Evolutionary conservation across 2,329 filamentous ascomycete genomes (phyloP).

Genomic region (Neopestalotiopsis sp.): DNA sequence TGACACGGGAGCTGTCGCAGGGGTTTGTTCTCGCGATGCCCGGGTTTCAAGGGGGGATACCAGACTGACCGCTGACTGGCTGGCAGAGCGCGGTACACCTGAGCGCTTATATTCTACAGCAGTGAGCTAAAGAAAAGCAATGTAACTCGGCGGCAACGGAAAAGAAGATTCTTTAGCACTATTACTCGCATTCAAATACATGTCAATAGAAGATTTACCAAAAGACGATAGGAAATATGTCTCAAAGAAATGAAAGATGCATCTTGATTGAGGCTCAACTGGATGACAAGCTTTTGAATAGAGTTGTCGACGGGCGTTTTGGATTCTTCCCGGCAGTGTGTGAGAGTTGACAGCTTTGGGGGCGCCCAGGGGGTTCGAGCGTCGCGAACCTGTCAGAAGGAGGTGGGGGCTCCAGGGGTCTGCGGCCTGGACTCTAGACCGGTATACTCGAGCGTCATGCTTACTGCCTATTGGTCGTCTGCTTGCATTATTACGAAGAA

Average conservation of each 20-base stretch:
- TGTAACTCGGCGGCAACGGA: not conserved
- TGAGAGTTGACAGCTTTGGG: not conserved
- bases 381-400: not conserved
- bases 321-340: not conserved
- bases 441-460: too few species aligned
- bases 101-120: not conserved
- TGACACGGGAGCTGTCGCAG: conserved; percentile 19
- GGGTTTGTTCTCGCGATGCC: conserved; percentile 8
- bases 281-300: conserved; percentile 6
- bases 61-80: conserved; percentile 11
- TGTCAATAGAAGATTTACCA: not conserved
- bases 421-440: not conserved
- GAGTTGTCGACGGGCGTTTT: conserved; percentile 14
- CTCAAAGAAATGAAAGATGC: not conserved
- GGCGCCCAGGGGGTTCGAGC: conserved; percentile 3
- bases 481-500: too few species aligned
- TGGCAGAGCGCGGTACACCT: not conserved
- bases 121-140: not conserved
- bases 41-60: conserved; percentile 17
- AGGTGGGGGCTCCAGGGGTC: not conserved
- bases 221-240: not conserved
- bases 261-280: conserved; percentile 7
- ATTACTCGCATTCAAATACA: not conserved
- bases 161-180: not conserved
- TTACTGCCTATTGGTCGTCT: too few species aligned